Percentiles rank a stretch among this genome's conserved stretches.
phyloP scores from a whole-genome alignment of 148 eudicot species.

The Vaccinium darrowii region DNA sequence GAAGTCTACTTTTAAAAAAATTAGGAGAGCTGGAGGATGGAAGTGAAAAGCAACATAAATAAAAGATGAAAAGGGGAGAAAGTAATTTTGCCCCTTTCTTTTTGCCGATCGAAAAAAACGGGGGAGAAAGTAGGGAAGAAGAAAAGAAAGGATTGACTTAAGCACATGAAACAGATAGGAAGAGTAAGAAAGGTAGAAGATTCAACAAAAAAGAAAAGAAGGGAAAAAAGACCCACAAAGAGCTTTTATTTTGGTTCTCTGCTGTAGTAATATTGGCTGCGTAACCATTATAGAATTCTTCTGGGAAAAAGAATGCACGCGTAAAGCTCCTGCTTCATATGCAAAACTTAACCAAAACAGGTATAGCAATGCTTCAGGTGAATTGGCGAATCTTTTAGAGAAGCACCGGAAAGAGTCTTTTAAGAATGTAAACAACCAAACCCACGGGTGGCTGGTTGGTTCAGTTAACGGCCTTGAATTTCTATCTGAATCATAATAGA shows the following conservation, averaged over 20 bases:
- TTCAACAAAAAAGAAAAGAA: background rate
- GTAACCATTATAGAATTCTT: background rate
- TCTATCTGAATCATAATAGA: background rate
- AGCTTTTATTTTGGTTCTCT: background rate
- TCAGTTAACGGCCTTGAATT: background rate
- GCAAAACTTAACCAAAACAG: background rate
- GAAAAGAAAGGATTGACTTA: no score
- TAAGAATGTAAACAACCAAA: background rate
- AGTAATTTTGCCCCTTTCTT: no score
- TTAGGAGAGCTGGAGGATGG: background rate
- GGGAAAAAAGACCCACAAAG: background rate
- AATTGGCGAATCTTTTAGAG: background rate
- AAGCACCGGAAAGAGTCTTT: background rate
- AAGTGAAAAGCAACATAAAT: background rate
- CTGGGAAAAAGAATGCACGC: background rate
- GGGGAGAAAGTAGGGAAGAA: no score
- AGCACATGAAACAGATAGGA: background rate
- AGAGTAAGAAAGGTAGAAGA: background rate
- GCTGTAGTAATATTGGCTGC: background rate
- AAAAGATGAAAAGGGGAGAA: background rate
- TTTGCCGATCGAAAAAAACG: no score
- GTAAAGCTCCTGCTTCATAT: background rate
- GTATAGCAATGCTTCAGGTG: background rate
- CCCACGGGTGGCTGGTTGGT: background rate
- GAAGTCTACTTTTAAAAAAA: background rate